Percentiles rank a stretch among this genome's conserved stretches.
phyloP scores from a whole-genome alignment of 2,329 filamentous ascomycete species.

The Pseudocercospora musae region DNA sequence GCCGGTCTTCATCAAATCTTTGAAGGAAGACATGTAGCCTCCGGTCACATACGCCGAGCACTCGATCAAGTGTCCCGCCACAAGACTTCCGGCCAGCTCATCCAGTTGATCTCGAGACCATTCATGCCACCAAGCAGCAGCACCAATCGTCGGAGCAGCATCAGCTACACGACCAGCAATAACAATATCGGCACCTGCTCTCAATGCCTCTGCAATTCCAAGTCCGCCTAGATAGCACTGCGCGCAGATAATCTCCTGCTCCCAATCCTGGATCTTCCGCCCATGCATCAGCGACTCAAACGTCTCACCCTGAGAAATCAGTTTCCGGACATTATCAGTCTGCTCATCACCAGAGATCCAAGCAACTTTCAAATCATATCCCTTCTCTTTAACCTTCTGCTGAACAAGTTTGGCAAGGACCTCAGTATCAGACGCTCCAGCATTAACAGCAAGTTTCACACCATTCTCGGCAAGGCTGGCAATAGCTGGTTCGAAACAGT shows the following conservation, averaged over 20 bases:
- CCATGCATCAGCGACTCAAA: conserved; percentile 18
- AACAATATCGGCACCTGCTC: conserved; percentile 41
- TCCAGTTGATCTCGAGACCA: conserved; percentile 38
- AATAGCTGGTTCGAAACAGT: conserved; percentile 42
- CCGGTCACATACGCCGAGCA: conserved; percentile 41
- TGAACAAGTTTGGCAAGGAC: conserved; percentile 40
- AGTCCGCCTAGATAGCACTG: conserved; percentile 36
- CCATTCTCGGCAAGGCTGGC: conserved; percentile 39
- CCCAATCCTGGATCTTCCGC: conserved; percentile 20
- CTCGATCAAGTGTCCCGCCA: conserved; percentile 43
- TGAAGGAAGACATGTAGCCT: conserved; percentile 42
- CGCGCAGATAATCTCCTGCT: conserved; percentile 19
- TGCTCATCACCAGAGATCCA: conserved; percentile 46
- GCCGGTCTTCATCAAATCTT: conserved; percentile 34
- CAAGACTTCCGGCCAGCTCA: conserved; percentile 37
- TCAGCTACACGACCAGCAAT: conserved; percentile 43
- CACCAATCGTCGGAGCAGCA: conserved; percentile 41
- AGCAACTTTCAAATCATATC: conserved; percentile 42
- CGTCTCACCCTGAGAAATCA: conserved; percentile 14
- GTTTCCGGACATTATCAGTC: conserved; percentile 14
- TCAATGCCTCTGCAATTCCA: conserved; percentile 39
- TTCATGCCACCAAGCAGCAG: conserved; percentile 42
- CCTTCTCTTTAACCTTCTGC: conserved; percentile 38
- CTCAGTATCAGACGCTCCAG: conserved; percentile 43
- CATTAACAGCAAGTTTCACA: conserved; percentile 47